A percentile compares a stretch with the other conserved stretches of the same genome.
Evolutionary conservation across 768 basidiomycete species (phyloP).

Genomic region (Clavulina sp.): DNA sequence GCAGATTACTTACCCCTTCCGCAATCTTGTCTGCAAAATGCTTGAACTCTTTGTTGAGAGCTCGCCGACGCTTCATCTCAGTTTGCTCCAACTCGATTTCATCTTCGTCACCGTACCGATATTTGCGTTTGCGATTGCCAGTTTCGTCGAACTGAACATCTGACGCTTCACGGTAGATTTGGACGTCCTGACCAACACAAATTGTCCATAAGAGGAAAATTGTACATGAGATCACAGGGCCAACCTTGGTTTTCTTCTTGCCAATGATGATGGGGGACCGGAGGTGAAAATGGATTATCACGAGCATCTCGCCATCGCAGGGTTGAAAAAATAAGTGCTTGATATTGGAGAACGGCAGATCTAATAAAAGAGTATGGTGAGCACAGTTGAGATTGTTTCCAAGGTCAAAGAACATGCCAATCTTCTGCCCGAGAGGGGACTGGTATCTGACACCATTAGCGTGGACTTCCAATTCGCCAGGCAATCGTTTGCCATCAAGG

Average conservation of each 20-base stretch:
- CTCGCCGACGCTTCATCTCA: conserved; percentile 74
- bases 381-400: neutral
- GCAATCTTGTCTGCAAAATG: conserved; percentile 83
- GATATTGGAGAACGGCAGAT: conserved; percentile 90
- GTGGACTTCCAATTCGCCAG: conserved; percentile 97
- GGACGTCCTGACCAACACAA: conserved; percentile 72
- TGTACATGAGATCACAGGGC: neutral
- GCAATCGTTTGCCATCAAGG: conserved; percentile 82
- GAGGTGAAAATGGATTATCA: conserved; percentile 84
- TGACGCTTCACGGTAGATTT: conserved; percentile 95
- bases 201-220: conserved; percentile 2
- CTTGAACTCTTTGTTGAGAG: conserved; percentile 89
- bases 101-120: conserved; percentile 95
- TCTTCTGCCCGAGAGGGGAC: conserved; percentile 74
- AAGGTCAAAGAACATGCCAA: conserved; percentile 38
- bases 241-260: conserved; percentile 84
- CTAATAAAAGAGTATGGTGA: conserved; percentile 24
- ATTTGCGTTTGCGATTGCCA: conserved; percentile 94
- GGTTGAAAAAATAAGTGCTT: conserved; percentile 99
- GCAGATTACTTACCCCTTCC: conserved; percentile 47
- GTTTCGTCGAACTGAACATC: conserved; percentile 98
- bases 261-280: conserved; percentile 96
- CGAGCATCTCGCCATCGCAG: conserved; percentile 87
- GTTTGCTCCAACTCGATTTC: conserved; percentile 98
- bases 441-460: conserved; percentile 91